phyloP scores from a whole-genome alignment of 208 protist species.

The Trypanosoma caninum region DNA sequence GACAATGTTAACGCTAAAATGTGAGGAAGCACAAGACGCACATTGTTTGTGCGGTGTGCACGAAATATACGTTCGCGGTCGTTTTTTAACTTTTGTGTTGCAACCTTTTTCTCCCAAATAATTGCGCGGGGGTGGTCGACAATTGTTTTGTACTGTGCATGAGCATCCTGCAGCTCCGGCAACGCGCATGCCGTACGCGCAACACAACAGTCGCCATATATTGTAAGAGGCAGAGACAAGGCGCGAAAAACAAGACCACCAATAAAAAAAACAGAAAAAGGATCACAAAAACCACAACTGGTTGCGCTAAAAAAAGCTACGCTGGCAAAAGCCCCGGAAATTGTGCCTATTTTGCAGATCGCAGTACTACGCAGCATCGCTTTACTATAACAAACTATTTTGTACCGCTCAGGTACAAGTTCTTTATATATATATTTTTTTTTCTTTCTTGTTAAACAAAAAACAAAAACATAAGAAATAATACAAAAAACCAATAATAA shows the following conservation, averaged over 20 bases:
- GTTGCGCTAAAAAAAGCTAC: conserved; percentile 42
- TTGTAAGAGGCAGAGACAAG: conserved; percentile 42
- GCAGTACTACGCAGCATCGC: conserved; percentile 37
- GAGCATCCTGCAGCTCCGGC: conserved; percentile 69
- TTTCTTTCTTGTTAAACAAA: neutral
- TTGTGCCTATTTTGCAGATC: conserved; percentile 38
- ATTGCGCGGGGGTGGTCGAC: conserved; percentile 73
- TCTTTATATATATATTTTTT: neutral
- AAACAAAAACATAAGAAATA: neutral
- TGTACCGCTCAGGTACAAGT: too few species aligned
- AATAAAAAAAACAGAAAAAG: conserved; percentile 49
- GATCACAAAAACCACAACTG: conserved; percentile 29
- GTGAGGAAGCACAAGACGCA: conserved; percentile 62
- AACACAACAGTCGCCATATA: conserved; percentile 86
- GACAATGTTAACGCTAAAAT: conserved; percentile 22
- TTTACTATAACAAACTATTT: too few species aligned
- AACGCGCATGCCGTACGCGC: conserved; percentile 48
- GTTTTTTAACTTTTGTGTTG: conserved; percentile 76
- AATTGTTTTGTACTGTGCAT: conserved; percentile 55
- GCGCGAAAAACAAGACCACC: conserved; percentile 52
- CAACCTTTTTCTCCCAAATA: conserved; percentile 79
- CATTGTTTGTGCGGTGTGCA: conserved; percentile 68
- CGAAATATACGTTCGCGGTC: conserved; percentile 80
- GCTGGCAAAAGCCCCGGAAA: conserved; percentile 59
- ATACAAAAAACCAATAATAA: neutral